Conservation (phyloP, 805 yeast species). For the Ogataea pignaliae region DNA sequence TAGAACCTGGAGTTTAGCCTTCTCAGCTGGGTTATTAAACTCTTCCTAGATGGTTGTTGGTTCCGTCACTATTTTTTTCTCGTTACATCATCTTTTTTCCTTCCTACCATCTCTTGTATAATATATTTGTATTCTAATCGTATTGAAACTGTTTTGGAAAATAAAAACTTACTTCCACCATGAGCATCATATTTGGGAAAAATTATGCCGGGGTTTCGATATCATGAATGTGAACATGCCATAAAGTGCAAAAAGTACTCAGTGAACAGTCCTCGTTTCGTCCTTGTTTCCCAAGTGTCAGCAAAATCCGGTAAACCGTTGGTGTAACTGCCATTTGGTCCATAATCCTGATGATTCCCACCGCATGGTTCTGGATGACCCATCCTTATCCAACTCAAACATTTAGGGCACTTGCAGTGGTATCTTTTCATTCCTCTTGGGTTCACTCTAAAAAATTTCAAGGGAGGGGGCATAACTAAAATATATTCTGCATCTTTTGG, state of each 20-base stretch:
- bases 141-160: too few relatives aligned
- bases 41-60: constrained; percentile 24
- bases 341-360: neutral
- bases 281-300: neutral
- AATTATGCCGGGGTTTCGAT: too few relatives aligned
- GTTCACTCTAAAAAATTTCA: constrained; percentile 10
- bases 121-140: too few relatives aligned
- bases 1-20: constrained; percentile 80
- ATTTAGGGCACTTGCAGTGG: constrained; percentile 21
- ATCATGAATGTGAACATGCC: constrained; percentile 8
- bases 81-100: neutral
- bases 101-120: neutral
- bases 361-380: constrained; percentile 11
- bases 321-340: neutral
- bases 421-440: constrained; percentile 17
- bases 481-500: constrained; percentile 1
- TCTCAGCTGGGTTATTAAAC: constrained; percentile 44
- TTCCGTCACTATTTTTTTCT: neutral
- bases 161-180: too few relatives aligned
- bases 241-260: constrained; percentile 21
- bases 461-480: constrained; percentile 16
- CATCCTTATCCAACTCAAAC: constrained; percentile 18
- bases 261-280: constrained; percentile 16
- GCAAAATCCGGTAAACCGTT: neutral
- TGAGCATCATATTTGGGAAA: too few relatives aligned